Conservation (phyloP, 257 asterid genomes). For the Nicotiana attenuata region DNA sequence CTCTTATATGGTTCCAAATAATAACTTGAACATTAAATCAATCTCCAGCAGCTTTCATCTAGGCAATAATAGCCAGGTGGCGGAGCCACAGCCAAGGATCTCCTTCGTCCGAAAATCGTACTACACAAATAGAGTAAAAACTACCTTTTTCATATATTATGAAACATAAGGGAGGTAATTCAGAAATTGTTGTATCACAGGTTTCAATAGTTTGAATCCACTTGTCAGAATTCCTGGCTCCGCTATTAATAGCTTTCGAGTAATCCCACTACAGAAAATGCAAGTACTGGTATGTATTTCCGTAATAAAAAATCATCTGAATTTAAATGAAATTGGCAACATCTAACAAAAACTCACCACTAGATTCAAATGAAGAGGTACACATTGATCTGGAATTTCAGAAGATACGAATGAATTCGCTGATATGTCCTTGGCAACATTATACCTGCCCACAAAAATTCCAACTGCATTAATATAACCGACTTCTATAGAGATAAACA, state of each 20-base stretch:
- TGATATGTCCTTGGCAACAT: slow-evolving; percentile 45
- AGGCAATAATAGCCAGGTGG: neutral
- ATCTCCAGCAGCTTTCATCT: neutral
- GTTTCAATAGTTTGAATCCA: too few relatives aligned
- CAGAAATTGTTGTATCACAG: too few relatives aligned
- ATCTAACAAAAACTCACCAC: slow-evolving; percentile 52
- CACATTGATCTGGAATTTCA: slow-evolving; percentile 57
- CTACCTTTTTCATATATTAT: too few relatives aligned
- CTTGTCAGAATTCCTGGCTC: too few relatives aligned
- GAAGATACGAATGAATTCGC: slow-evolving; percentile 47
- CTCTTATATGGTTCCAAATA: neutral
- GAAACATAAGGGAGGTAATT: too few relatives aligned
- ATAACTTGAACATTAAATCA: neutral
- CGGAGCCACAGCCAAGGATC: too few relatives aligned
- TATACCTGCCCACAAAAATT: slow-evolving; percentile 52
- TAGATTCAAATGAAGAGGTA: slow-evolving; percentile 82
- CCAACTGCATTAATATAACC: too few relatives aligned
- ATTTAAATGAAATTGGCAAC: neutral
- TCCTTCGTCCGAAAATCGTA: too few relatives aligned
- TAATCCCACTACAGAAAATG: neutral
- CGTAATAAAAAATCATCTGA: neutral
- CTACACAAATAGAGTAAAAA: too few relatives aligned
- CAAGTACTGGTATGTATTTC: neutral
- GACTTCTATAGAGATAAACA: neutral
- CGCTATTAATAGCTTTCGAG: neutral